Evolutionary conservation across 495 filamentous ascomycete species (phyloP).

Genomic region (Podospora anserina): DNA sequence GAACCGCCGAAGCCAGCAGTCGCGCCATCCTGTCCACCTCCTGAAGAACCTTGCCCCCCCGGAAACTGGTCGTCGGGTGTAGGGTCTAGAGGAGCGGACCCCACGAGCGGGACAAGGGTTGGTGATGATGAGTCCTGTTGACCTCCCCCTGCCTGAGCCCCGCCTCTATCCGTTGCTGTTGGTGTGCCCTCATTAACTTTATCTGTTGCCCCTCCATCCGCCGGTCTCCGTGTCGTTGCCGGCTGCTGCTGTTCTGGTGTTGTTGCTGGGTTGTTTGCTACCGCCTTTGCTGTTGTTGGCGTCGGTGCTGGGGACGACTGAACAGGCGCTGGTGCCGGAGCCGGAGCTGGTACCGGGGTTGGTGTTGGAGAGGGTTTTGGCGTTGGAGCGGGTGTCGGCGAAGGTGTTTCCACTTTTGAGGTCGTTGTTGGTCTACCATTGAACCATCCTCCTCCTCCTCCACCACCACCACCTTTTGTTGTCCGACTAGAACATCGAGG

Average conservation of each 20-base stretch:
- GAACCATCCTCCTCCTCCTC: not conserved
- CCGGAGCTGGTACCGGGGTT: not conserved
- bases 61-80: not conserved
- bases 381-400: not conserved
- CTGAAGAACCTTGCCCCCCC: not conserved
- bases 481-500: not conserved
- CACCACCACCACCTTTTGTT: not conserved
- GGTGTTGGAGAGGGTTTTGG: not conserved
- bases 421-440: not conserved
- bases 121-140: not conserved
- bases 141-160: not conserved
- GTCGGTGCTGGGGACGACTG: not conserved
- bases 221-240: not conserved
- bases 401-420: not conserved
- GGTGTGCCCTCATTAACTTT: not conserved
- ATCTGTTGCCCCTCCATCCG: not conserved
- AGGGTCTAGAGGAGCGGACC: not conserved
- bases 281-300: not conserved
- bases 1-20: not conserved
- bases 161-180: not conserved
- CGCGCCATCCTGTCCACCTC: not conserved
- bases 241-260: conserved; percentile 1
- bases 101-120: not conserved
- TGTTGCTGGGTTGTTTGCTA: not conserved
- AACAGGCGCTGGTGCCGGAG: not conserved